phyloP scores from a whole-genome alignment of 352 stramenopile genomes.

The Aphanomyces euteiches region DNA sequence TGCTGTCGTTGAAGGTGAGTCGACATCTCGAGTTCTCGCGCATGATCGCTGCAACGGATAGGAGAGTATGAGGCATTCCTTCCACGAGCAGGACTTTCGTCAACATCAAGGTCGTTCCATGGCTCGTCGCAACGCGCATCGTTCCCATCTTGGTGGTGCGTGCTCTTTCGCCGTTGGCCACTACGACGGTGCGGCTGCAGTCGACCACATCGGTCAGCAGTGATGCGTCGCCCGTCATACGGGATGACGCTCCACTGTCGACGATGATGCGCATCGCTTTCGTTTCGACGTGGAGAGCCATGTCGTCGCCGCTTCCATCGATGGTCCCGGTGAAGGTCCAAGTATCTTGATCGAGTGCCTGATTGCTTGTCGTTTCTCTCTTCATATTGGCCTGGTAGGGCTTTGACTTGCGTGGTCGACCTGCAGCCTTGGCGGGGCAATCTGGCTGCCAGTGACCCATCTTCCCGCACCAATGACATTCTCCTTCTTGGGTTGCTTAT shows the following conservation, averaged over 20 bases:
- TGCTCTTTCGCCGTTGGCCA: slow-evolving; percentile 5
- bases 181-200: slow-evolving; percentile 8
- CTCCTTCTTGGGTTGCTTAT: neutral
- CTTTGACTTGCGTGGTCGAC: too few relatives aligned
- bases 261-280: too few relatives aligned
- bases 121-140: slow-evolving; percentile 12
- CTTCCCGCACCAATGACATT: neutral
- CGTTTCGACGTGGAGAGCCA: too few relatives aligned
- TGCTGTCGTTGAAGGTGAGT: slow-evolving; percentile 20
- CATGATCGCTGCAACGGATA: slow-evolving; percentile 17
- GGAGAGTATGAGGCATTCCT: neutral
- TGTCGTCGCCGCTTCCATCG: too few relatives aligned
- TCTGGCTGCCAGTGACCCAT: neutral
- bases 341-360: too few relatives aligned
- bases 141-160: slow-evolving; percentile 1
- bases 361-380: too few relatives aligned
- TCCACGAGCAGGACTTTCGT: neutral
- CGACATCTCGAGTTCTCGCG: slow-evolving; percentile 3
- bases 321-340: too few relatives aligned
- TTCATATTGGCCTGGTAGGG: too few relatives aligned
- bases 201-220: neutral
- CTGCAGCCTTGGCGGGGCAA: neutral
- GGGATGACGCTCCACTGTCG: too few relatives aligned
- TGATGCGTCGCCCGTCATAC: too few relatives aligned
- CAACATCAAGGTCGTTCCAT: neutral